phyloP scores from a whole-genome alignment of 805 yeast species.

The Candida lessepsii region DNA sequence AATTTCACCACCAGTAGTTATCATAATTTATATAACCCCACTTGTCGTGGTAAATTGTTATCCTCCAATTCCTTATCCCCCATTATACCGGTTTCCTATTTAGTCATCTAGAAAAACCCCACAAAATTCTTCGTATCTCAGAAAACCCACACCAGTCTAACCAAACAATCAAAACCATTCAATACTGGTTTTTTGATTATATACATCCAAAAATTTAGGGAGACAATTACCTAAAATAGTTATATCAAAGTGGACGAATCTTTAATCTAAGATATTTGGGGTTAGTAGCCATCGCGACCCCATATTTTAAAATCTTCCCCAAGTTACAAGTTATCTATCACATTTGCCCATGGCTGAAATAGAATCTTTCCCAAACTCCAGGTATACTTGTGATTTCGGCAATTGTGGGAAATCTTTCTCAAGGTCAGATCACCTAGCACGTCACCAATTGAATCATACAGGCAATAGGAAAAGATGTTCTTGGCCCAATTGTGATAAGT shows the following conservation, averaged over 20 bases:
- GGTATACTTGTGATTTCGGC: constrained; percentile 3
- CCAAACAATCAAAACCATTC: no score
- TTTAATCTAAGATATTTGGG: no score
- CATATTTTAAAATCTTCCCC: constrained; percentile 3
- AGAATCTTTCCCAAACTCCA: neutral
- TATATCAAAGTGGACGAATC: no score
- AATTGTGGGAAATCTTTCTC: constrained; percentile 13
- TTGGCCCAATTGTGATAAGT: constrained; percentile 16
- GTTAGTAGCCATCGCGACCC: constrained; percentile 5
- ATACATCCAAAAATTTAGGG: no score
- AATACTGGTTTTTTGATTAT: no score
- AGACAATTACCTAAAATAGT: no score
- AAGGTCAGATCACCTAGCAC: constrained; percentile 14
- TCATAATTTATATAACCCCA: constrained; percentile 6
- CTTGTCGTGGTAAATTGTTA: neutral
- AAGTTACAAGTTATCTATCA: neutral
- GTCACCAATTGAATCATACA: constrained; percentile 15
- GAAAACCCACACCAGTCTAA: no score
- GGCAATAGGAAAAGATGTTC: constrained; percentile 8
- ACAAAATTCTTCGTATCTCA: neutral
- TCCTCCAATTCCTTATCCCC: constrained; percentile 1
- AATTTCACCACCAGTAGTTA: neutral
- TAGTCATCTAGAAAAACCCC: neutral
- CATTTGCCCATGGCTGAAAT: neutral
- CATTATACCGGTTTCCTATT: neutral